Evolutionary conservation across 345 rosid species (phyloP).

Genomic region (Noccaea bulbosa): DNA sequence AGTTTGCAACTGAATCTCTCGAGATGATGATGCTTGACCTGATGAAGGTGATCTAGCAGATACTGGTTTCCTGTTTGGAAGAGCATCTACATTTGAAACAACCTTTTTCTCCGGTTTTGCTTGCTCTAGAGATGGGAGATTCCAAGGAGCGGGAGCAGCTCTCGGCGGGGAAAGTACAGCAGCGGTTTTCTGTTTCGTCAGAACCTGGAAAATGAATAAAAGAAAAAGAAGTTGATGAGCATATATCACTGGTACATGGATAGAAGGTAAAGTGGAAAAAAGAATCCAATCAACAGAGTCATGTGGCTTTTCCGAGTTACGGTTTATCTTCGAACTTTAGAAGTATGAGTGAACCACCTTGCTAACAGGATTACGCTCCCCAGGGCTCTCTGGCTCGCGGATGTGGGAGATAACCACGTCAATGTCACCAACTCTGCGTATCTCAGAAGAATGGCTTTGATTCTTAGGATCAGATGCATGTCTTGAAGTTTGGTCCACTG

Average conservation of each 20-base stretch:
- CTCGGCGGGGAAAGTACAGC: slow-evolving; percentile 54
- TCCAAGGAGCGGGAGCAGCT: slow-evolving; percentile 52
- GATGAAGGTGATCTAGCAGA: slow-evolving; percentile 48
- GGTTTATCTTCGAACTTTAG: slow-evolving; percentile 11
- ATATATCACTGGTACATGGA: too few species aligned
- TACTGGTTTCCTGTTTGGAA: slow-evolving; percentile 47
- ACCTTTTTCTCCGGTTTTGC: slow-evolving; percentile 53
- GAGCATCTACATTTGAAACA: slow-evolving; percentile 44
- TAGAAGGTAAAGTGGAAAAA: background rate
- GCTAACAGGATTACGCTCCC: slow-evolving; percentile 48
- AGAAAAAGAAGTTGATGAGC: too few species aligned
- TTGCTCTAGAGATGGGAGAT: slow-evolving; percentile 44
- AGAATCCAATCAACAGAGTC: slow-evolving; percentile 2
- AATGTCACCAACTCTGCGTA: slow-evolving; percentile 52
- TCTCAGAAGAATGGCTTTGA: slow-evolving; percentile 50
- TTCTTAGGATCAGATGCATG: slow-evolving; percentile 50
- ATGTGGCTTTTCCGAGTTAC: slow-evolving; percentile 1
- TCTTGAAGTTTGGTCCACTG: slow-evolving; percentile 51
- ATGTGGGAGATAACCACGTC: slow-evolving; percentile 48
- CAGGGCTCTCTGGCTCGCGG: slow-evolving; percentile 45
- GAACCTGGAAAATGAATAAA: slow-evolving; percentile 42
- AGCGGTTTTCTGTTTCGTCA: slow-evolving; percentile 55
- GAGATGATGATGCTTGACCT: slow-evolving; percentile 51
- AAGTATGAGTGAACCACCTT: slow-evolving; percentile 51
- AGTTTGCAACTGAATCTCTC: slow-evolving; percentile 45